phyloP scores from a whole-genome alignment of 805 yeast species.

The Yarrowia keelungensis region DNA sequence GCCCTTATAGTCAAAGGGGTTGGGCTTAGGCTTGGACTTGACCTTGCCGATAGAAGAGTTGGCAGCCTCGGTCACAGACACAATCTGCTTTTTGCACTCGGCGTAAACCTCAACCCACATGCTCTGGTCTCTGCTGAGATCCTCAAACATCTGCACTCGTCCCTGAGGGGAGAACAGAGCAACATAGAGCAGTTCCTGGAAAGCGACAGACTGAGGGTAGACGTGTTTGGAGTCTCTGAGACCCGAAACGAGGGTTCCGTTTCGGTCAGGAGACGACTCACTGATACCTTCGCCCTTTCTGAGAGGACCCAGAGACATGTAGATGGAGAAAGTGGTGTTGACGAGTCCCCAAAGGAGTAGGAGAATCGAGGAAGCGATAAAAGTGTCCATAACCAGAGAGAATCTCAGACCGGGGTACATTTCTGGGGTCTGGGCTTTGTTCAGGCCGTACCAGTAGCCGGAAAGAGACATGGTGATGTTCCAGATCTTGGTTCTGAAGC shows the following conservation, averaged over 20 bases:
- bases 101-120: constrained; percentile 49
- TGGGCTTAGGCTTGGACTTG: constrained; percentile 19
- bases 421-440: constrained; percentile 40
- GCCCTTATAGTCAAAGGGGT: constrained; percentile 35
- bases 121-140: constrained; percentile 47
- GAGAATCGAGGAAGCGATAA: constrained; percentile 42
- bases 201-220: constrained; percentile 50
- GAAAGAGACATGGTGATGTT: constrained; percentile 37
- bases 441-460: constrained; percentile 39
- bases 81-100: constrained; percentile 42
- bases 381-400: constrained; percentile 38
- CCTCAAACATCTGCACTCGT: constrained; percentile 50
- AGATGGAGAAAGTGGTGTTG: constrained; percentile 47
- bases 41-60: constrained; percentile 4
- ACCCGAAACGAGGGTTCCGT: constrained; percentile 52
- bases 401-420: constrained; percentile 42
- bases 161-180: constrained; percentile 47
- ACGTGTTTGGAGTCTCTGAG: constrained; percentile 45
- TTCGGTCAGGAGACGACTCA: constrained; percentile 47
- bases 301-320: constrained; percentile 51
- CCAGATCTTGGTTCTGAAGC: constrained; percentile 42
- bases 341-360: constrained; percentile 46
- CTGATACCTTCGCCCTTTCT: constrained; percentile 48
- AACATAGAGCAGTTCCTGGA: constrained; percentile 50
- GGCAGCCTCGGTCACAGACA: constrained; percentile 36